phyloP scores from a whole-genome alignment of 768 basidiomycete genomes.

The Naganishia vishniacii region DNA sequence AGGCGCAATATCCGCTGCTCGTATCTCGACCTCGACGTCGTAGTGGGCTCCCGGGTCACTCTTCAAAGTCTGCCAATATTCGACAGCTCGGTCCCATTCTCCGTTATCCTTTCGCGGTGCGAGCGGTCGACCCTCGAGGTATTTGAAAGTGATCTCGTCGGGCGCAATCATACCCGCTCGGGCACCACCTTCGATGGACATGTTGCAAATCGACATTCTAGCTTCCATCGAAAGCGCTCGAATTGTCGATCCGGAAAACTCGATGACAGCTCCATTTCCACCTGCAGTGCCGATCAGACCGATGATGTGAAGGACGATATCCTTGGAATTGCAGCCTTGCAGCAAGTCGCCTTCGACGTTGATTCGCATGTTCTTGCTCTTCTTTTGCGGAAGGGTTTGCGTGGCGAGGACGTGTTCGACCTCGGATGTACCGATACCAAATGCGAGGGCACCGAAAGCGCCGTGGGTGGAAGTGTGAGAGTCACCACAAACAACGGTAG shows the following conservation, averaged over 20 bases:
- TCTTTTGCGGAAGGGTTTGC: slow-evolving; percentile 78
- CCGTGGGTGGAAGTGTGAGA: slow-evolving; percentile 92
- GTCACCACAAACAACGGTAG: slow-evolving; percentile 72
- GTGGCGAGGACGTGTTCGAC: slow-evolving; percentile 92
- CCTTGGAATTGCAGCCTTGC: slow-evolving; percentile 78
- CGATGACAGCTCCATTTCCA: slow-evolving; percentile 84
- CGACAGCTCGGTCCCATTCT: slow-evolving; percentile 74
- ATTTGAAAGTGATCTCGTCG: slow-evolving; percentile 77
- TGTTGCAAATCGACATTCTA: slow-evolving; percentile 71
- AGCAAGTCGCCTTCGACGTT: slow-evolving; percentile 73
- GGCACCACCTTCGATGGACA: slow-evolving; percentile 92
- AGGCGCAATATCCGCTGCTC: slow-evolving; percentile 77
- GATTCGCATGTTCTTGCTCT: slow-evolving; percentile 88
- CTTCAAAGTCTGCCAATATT: slow-evolving; percentile 75
- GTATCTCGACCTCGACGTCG: slow-evolving; percentile 72
- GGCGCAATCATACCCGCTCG: slow-evolving; percentile 90
- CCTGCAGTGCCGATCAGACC: slow-evolving; percentile 89
- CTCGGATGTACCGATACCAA: slow-evolving; percentile 88
- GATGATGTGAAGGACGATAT: slow-evolving; percentile 84
- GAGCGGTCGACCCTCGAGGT: slow-evolving; percentile 73
- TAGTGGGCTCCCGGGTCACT: slow-evolving; percentile 78
- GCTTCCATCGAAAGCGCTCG: slow-evolving; percentile 82
- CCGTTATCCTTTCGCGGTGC: slow-evolving; percentile 60
- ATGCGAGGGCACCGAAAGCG: slow-evolving; percentile 85
- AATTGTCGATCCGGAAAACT: slow-evolving; percentile 84